Evolutionary conservation across 352 stramenopile species (phyloP).

Genomic region (Phytophthora citrophthora): DNA sequence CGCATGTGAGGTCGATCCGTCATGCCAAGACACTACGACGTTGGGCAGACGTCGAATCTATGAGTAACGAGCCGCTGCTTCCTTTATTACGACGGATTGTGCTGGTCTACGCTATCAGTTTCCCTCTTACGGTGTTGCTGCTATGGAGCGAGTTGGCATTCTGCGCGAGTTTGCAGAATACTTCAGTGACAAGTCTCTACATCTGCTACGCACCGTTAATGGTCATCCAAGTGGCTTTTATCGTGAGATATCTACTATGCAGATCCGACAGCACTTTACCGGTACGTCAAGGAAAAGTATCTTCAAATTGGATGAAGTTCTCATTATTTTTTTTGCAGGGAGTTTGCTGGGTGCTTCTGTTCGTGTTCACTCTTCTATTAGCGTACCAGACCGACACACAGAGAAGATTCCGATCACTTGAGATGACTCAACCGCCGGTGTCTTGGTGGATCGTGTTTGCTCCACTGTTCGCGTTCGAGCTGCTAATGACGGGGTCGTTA

Average conservation of each 20-base stretch:
- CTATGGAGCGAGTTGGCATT: slow-evolving; percentile 87
- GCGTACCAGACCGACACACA: slow-evolving; percentile 78
- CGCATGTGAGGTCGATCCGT: slow-evolving; percentile 66
- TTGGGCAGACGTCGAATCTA: slow-evolving; percentile 81
- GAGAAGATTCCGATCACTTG: slow-evolving; percentile 32
- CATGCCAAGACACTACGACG: slow-evolving; percentile 70
- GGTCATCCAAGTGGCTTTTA: slow-evolving; percentile 83
- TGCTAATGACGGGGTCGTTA: slow-evolving; percentile 59
- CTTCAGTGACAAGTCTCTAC: slow-evolving; percentile 67
- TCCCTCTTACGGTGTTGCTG: slow-evolving; percentile 72
- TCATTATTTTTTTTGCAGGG: slow-evolving; percentile 42
- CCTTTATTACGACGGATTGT: slow-evolving; percentile 79
- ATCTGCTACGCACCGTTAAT: slow-evolving; percentile 82
- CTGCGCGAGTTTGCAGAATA: slow-evolving; percentile 69
- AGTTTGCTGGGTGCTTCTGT: slow-evolving; percentile 77
- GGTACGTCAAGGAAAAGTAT: slow-evolving; percentile 42
- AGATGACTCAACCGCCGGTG: slow-evolving; percentile 44
- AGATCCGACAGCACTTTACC: slow-evolving; percentile 78
- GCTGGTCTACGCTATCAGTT: slow-evolving; percentile 75
- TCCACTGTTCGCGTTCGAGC: slow-evolving; percentile 72
- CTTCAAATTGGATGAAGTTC: neutral
- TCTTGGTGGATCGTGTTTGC: slow-evolving; percentile 78
- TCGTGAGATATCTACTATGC: slow-evolving; percentile 84
- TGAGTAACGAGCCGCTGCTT: slow-evolving; percentile 84
- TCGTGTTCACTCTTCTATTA: slow-evolving; percentile 82